Base-by-base conservation (phyloP, 2,329 filamentous ascomycete genomes). In the Aspergillus sp. region DNA sequence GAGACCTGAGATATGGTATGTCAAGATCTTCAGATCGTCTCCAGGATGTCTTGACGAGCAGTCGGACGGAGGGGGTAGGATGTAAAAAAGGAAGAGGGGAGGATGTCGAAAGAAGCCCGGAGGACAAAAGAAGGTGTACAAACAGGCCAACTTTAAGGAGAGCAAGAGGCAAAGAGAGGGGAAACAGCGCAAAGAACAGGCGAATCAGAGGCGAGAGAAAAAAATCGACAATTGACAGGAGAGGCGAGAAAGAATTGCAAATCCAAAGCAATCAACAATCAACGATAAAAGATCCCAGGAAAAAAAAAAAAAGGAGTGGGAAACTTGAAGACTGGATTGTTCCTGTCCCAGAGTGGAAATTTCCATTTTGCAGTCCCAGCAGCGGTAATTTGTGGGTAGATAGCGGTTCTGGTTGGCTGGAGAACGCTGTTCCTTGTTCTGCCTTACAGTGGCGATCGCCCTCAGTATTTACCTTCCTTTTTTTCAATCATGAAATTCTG, bases 11-110 rank as follows among this genome's bases (percentile, higher is more conserved):
- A 57, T 53, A 48, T 31, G 56, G 58, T 54, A 48, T 57, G 61
- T 57, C 50, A 51, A 31, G 48, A 61, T 59, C 57, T 64, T 60
- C 59, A 55, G 61, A 58, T 57, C 61, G 55, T 59, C 61, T 50
- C 50, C 59, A 59, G 45, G n/a, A 54, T 57, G 50, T 48, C 55
- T 58, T 52, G 53, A 53, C 59, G 41, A 47, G 52, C 46, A 58
- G 52, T 50, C 54, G 38, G 46, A 54, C 52, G 54, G 55, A 30
- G 49, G 47, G 52, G 54, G 52, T 46, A 53, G 41, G 31, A 31
- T n/a, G 7, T 15, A 63, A 30, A 30, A 45, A 25, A 55, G 13
- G 48, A 51, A 45, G 61, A 53, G 54, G 34, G 47, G 57, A 64
- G 46, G 54, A n/a, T 31, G 58, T 48, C 63, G 54, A 46, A 64